Conservation (phyloP, 805 yeast species). For the Naumovozyma dairenensis region DNA sequence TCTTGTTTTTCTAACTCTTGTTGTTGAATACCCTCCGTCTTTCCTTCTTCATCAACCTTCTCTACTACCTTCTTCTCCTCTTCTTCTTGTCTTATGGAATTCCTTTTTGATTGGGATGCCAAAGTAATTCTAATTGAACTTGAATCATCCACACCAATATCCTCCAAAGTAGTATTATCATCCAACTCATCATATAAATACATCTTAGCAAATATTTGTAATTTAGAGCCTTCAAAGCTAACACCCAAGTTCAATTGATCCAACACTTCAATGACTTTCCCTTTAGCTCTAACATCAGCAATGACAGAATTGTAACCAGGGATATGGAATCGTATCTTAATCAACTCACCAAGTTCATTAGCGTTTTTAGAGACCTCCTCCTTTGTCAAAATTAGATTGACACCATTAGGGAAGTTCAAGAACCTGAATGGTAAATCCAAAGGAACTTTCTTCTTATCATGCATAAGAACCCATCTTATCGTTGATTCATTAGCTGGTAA, state of each 20-base stretch:
- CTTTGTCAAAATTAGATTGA: conserved; percentile 29
- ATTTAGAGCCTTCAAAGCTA: conserved; percentile 3
- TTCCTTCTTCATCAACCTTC: not conserved
- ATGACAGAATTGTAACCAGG: conserved; percentile 17
- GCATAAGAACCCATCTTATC: conserved; percentile 19
- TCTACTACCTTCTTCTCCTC: not conserved
- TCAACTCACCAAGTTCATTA: conserved; percentile 3
- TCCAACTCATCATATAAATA: conserved; percentile 7
- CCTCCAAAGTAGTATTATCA: conserved; percentile 7
- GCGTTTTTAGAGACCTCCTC: not conserved
- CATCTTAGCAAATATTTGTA: conserved; percentile 21
- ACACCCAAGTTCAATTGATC: conserved; percentile 5
- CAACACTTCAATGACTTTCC: conserved; percentile 10
- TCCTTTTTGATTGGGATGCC: not conserved
- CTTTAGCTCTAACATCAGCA: conserved; percentile 16
- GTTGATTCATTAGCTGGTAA: conserved; percentile 11
- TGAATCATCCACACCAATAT: conserved; percentile 14
- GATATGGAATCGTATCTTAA: conserved; percentile 28
- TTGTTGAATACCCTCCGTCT: no score
- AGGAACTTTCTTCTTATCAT: conserved; percentile 29
- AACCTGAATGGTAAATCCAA: conserved; percentile 36
- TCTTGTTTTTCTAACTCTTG: not conserved
- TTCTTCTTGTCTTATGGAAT: not conserved
- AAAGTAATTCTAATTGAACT: conserved; percentile 3
- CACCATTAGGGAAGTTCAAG: conserved; percentile 36